phyloP scores from a whole-genome alignment of 1,139 yeast genomes.

The Scheffersomyces segobiensis region DNA sequence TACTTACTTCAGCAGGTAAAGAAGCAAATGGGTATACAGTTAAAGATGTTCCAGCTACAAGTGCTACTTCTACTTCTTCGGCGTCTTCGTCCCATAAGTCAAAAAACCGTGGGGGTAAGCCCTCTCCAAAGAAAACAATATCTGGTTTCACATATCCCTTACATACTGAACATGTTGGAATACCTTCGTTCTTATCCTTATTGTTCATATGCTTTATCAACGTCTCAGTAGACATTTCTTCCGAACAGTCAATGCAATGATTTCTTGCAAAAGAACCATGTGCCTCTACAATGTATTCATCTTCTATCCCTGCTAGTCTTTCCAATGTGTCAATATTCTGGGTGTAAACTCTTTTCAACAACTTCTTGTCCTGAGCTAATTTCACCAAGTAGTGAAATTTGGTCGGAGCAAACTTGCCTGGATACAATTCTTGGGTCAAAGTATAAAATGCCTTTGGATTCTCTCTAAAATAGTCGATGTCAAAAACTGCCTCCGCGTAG shows the following conservation, averaged over 20 bases:
- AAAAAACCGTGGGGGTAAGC: conserved; percentile 70
- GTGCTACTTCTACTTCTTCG: conserved; percentile 63
- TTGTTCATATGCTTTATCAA: conserved; percentile 45
- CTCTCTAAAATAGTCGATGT: conserved; percentile 72
- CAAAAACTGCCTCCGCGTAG: conserved; percentile 94
- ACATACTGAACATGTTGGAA: conserved; percentile 58
- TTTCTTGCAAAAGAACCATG: conserved; percentile 90
- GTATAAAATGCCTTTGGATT: conserved; percentile 84
- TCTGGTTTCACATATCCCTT: conserved; percentile 84
- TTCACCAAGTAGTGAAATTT: conserved; percentile 72
- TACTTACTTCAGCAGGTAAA: conserved; percentile 65
- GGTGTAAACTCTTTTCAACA: conserved; percentile 72
- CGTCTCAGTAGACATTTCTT: conserved; percentile 51
- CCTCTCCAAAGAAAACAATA: conserved; percentile 91
- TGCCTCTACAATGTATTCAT: conserved; percentile 75
- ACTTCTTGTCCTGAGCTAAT: conserved; percentile 62
- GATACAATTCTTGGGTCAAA: conserved; percentile 80
- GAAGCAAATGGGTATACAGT: conserved; percentile 89
- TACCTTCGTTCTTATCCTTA: conserved; percentile 30
- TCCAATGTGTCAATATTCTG: conserved; percentile 94
- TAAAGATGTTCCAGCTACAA: conserved; percentile 90
- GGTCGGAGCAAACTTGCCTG: conserved; percentile 85
- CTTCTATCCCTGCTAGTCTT: conserved; percentile 74
- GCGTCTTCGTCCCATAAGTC: conserved; percentile 66
- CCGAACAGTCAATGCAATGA: conserved; percentile 76